Percentiles rank a stretch among this genome's conserved stretches.
Evolutionary conservation across 305 asterid genomes (phyloP).

Genomic region (Petunia hybrid): DNA sequence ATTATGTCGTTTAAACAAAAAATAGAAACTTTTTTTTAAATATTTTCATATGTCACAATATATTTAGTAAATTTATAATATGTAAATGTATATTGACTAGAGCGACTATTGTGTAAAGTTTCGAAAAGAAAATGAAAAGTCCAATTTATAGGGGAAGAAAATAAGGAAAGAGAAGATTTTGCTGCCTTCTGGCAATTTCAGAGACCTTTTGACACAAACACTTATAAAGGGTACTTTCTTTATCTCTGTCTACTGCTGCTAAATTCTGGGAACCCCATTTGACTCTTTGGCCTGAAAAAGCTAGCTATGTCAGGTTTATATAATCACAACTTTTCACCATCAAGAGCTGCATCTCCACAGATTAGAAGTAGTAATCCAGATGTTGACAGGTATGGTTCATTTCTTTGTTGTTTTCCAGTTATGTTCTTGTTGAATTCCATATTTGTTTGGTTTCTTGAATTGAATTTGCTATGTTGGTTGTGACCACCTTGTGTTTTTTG

Average conservation of each 20-base stretch:
- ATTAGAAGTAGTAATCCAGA: constrained; percentile 63
- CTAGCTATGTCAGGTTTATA: constrained; percentile 76
- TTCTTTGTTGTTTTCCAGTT: neutral
- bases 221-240: neutral
- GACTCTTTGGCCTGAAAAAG: neutral
- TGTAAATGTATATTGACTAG: too few relatives aligned
- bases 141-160: neutral
- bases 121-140: too few relatives aligned
- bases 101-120: too few relatives aligned
- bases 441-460: constrained; percentile 7
- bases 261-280: constrained; percentile 6
- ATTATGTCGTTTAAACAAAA: too few relatives aligned
- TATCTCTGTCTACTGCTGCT: constrained; percentile 2
- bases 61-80: too few relatives aligned
- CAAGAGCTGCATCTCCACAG: constrained; percentile 90
- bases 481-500: constrained; percentile 27
- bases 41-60: too few relatives aligned
- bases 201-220: neutral
- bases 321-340: constrained; percentile 82
- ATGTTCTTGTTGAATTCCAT: neutral
- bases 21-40: too few relatives aligned
- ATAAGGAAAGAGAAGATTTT: neutral
- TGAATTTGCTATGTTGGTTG: neutral
- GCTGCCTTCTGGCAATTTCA: constrained; percentile 20
- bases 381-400: constrained; percentile 59